Evolutionary conservation across 768 basidiomycete species (phyloP), one percentile per base, ranked within the genome.

Genomic region (Suillus luteus): DNA sequence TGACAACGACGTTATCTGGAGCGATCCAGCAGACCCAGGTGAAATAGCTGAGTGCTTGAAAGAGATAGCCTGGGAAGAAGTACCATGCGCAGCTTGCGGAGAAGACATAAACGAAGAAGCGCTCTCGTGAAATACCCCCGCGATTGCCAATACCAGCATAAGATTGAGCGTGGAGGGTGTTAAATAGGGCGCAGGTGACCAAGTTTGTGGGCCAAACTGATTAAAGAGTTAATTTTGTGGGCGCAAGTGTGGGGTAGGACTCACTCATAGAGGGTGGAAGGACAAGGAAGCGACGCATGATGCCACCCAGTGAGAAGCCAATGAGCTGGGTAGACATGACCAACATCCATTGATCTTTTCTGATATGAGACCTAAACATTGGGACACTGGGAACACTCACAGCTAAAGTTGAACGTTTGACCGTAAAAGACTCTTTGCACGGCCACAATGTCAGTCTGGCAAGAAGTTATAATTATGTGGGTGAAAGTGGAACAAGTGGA

Each of bases 261-360:
- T 51, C 66, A 85, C 85, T 87, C 86, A 88, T 88, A 1, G 86
- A 86, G 2, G 83, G 83, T 10, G 86, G 89, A 22, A 81, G 76
- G 46, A 89, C 88, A 7, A 90, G 81, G 73, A 90, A 88, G 11
- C 88, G 83, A 41, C 84, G 82, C 38, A 75, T 58, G 62, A 88
- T 75, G 38, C 89, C 88, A 55, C 64, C 64, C 19, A 64, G 51
- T 19, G 62, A 64, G 22, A 64, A 64, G 43, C 61, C 64, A 33
- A 64, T 63, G 24, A 64, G 60, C n/a, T 64, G 61, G 22, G 64
- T 64, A 10, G 64, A 64, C 61, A 64, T 64, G 5, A 63, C 64
- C 38, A 62, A 37, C 61, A 64, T 54, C 64, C 64, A 64, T 64
- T 64, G 64, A 55, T 64, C 55, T 57, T 40, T 11, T 9, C 2